Evolutionary conservation across 305 asterid species (phyloP).

Genomic region (Solanum hybrid): DNA sequence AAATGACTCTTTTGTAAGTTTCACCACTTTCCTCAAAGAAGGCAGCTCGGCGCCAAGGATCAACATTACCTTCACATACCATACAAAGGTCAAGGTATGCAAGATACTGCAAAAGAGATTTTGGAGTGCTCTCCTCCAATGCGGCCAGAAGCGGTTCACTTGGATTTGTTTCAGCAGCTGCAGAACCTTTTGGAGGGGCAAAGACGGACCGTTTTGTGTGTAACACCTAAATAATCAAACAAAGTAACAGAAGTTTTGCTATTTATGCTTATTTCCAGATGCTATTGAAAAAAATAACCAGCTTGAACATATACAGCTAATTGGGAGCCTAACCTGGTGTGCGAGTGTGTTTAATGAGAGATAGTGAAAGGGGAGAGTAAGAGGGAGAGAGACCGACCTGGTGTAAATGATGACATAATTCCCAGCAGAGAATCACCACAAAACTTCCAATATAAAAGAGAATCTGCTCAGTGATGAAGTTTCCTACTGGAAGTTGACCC

Average conservation of each 20-base stretch:
- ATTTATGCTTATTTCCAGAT: background rate
- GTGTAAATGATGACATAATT: constrained; percentile 65
- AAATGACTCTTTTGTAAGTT: constrained; percentile 71
- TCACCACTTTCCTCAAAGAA: constrained; percentile 90
- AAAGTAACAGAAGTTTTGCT: background rate
- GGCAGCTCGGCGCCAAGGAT: constrained; percentile 97
- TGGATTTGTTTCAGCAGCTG: constrained; percentile 96
- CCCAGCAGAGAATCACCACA: constrained; percentile 74
- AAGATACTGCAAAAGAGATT: constrained; percentile 78
- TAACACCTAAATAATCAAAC: constrained; percentile 45
- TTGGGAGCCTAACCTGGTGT: background rate
- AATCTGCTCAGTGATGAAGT: constrained; percentile 49
- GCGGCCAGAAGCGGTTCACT: constrained; percentile 67
- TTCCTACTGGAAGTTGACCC: constrained; percentile 32
- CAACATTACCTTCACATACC: constrained; percentile 90
- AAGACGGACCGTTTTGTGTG: constrained; percentile 77
- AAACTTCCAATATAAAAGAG: constrained; percentile 50
- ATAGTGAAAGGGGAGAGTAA: background rate
- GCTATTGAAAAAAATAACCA: background rate
- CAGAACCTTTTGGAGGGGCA: constrained; percentile 96
- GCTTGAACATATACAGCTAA: background rate
- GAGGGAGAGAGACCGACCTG: constrained; percentile 36
- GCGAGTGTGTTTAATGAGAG: background rate
- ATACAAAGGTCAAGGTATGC: constrained; percentile 93
- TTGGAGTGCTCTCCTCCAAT: constrained; percentile 71